Conservation (phyloP, 1,139 yeast genomes). For the Wickerhamomyces sp. region DNA sequence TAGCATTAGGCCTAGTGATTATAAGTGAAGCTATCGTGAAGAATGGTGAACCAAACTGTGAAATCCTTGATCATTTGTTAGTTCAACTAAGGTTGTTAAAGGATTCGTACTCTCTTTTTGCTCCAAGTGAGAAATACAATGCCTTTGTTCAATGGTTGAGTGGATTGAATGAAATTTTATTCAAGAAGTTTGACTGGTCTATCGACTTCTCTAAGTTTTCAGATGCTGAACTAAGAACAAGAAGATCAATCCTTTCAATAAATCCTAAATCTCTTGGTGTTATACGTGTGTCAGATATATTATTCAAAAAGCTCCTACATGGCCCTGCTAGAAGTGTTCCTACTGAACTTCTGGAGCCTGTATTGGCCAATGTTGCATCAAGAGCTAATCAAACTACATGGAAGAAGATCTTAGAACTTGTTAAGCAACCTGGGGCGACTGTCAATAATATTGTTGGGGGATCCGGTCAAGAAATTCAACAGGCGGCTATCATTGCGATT, state of each 20-base stretch:
- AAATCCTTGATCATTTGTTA: constrained; percentile 23
- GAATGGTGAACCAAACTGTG: constrained; percentile 17
- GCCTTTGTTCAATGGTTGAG: constrained; percentile 29
- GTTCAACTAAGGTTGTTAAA: constrained; percentile 19
- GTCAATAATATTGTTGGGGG: constrained; percentile 23
- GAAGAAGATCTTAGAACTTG: constrained; percentile 49
- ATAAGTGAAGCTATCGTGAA: constrained; percentile 15
- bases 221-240: constrained; percentile 35
- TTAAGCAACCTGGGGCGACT: constrained; percentile 40
- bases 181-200: constrained; percentile 19
- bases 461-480: constrained; percentile 38
- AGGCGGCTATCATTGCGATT: constrained; percentile 48
- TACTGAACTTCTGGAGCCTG: constrained; percentile 36
- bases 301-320: constrained; percentile 43
- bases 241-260: constrained; percentile 28
- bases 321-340: constrained; percentile 50
- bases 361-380: constrained; percentile 31
- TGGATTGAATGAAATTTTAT: constrained; percentile 16
- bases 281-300: constrained; percentile 31
- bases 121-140: constrained; percentile 3
- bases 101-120: constrained; percentile 17
- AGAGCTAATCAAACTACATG: constrained; percentile 42
- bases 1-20: constrained; percentile 24
- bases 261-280: constrained; percentile 26
- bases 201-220: constrained; percentile 18